Base-by-base conservation (phyloP, 768 basidiomycete genomes). In the Chlorophyllum brunneum region DNA sequence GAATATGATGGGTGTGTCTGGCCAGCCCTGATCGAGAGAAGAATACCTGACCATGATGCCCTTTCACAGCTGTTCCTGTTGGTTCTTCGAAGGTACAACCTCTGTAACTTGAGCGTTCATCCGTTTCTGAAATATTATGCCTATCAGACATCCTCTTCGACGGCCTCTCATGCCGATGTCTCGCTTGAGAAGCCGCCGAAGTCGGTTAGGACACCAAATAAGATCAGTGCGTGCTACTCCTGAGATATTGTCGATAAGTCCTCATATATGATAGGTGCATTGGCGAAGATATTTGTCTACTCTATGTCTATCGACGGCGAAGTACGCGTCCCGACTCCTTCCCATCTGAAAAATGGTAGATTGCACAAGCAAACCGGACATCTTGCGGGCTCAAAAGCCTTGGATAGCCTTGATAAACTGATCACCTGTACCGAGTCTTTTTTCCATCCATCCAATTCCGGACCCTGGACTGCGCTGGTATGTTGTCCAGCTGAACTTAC, bases 361-460 rank as follows among this genome's bases (percentile, higher is more conserved):
- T 52, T 70, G 27, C 61, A 67, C 23, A 66, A 65, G 50, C 74
- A 75, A 56, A 67, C 54, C 24, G 83, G 81, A 18, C 90, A 78
- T 63, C 68, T 91, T 24, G 93, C 83, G 0, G 95, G 95, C 13
- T 93, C 88, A 2, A 88, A 80, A 62, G 90, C 94, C 16, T 75
- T 98, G 54, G 92, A 95, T 60, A 85, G 91, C 11, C 72, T 98
- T 23, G 89, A 91, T 59, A 85, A 85, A 58, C 70, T 98, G 36
- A 82, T 98, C 55, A 95, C 91, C 11, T 94, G 91, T 60, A 91
- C 88, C 5, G 95, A 98, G 63, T 84, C 87, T 0, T 95, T 88
- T 74, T 98, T 98, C 70, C 95, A 98, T 66, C 95, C 95, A 1
- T 91, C 90, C 3, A 97, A 97, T 63, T 84, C 85, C 26, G 95